Conservation (phyloP, 2,329 filamentous ascomycete genomes). For the Penicillium expansum region DNA sequence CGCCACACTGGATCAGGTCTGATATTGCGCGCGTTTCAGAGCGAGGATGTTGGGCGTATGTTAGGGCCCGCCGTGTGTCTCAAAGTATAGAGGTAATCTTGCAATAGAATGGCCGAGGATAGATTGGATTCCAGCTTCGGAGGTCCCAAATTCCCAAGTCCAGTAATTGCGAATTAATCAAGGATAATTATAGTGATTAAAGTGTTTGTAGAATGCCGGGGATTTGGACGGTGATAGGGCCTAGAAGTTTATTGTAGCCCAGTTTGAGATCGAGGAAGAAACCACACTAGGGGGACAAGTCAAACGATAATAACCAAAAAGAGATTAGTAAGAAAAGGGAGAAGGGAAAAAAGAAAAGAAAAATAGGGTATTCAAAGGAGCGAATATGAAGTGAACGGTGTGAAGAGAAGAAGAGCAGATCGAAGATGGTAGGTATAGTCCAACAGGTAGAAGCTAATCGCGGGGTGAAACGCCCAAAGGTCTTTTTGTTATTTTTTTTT, state of each 20-base stretch:
- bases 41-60: slow-evolving; percentile 2
- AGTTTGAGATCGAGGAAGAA: slow-evolving; percentile 17
- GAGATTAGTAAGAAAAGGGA: slow-evolving; percentile 16
- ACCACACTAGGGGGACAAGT: slow-evolving; percentile 8
- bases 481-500: slow-evolving; percentile 20
- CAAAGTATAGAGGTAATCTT: neutral
- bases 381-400: slow-evolving; percentile 24
- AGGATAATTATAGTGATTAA: slow-evolving; percentile 24
- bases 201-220: slow-evolving; percentile 17
- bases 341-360: slow-evolving; percentile 9
- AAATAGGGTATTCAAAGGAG: slow-evolving; percentile 24
- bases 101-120: slow-evolving; percentile 19
- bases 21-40: slow-evolving; percentile 24
- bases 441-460: slow-evolving; percentile 33
- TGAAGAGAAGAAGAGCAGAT: slow-evolving; percentile 18
- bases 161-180: slow-evolving; percentile 22
- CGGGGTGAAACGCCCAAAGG: slow-evolving; percentile 37
- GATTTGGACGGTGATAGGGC: slow-evolving; percentile 8
- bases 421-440: slow-evolving; percentile 25
- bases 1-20: slow-evolving; percentile 13
- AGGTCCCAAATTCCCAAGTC: neutral
- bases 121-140: slow-evolving; percentile 15
- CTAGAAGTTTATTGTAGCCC: slow-evolving; percentile 16
- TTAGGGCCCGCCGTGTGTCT: slow-evolving; percentile 3
- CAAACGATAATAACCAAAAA: slow-evolving; percentile 11